Evolutionary conservation across 2,329 filamentous ascomycete species (phyloP).

Genomic region (Leptographium procerum): DNA sequence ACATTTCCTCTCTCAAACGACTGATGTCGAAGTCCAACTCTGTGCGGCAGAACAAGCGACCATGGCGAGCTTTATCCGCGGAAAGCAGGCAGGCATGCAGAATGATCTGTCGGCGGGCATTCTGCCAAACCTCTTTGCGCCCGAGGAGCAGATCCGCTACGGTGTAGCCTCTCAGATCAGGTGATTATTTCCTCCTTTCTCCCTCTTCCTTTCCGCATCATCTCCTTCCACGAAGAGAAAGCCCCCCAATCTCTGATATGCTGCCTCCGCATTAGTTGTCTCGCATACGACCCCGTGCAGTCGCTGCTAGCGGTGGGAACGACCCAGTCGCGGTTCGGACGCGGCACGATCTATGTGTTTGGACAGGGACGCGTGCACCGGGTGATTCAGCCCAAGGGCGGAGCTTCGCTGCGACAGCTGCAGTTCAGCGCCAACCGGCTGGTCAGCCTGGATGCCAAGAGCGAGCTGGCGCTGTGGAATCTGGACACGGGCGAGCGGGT

Average conservation of each 20-base stretch:
- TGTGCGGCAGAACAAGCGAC: neutral
- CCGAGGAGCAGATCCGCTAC: conserved; percentile 74
- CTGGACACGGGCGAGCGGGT: conserved; percentile 57
- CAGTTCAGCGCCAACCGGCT: conserved; percentile 83
- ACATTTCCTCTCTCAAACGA: neutral
- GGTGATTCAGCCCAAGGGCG: conserved; percentile 57
- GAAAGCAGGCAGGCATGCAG: conserved; percentile 87
- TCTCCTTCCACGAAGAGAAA: conserved; percentile 29
- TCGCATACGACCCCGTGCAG: conserved; percentile 89
- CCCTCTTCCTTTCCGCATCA: neutral
- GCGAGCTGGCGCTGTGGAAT: conserved; percentile 77
- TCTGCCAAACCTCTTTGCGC: conserved; percentile 62
- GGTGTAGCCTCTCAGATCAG: conserved; percentile 69
- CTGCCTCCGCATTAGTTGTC: conserved; percentile 38
- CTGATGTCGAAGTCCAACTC: neutral
- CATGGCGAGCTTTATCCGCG: conserved; percentile 85
- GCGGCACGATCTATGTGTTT: conserved; percentile 80
- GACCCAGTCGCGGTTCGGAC: conserved; percentile 72
- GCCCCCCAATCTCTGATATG: neutral
- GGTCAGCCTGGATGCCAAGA: conserved; percentile 72
- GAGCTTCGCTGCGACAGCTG: conserved; percentile 62
- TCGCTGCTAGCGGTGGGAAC: conserved; percentile 89
- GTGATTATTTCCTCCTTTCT: conserved; percentile 26
- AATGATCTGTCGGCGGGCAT: conserved; percentile 81
- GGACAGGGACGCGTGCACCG: conserved; percentile 73